Percentiles rank a stretch among this genome's conserved stretches.
phyloP scores from a whole-genome alignment of 345 rosid genomes.

The Moricandia arvensis region DNA sequence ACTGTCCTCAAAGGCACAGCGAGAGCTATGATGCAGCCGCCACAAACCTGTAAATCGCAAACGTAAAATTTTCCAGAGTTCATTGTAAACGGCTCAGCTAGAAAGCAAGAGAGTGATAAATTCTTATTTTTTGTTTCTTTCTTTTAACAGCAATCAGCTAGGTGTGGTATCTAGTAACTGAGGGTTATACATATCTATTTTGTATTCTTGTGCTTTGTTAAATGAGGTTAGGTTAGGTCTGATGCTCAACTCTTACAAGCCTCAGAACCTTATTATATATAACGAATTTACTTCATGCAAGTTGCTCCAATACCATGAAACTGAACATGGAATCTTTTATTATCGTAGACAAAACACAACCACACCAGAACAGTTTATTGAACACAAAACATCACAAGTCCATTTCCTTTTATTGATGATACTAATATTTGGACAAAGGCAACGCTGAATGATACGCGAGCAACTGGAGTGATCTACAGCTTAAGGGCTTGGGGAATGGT shows the following conservation, averaged over 20 bases:
- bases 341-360: not conserved
- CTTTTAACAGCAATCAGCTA: not conserved
- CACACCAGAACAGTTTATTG: constrained; percentile 5
- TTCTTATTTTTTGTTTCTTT: not conserved
- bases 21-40: constrained; percentile 1
- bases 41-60: constrained; percentile 41
- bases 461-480: constrained; percentile 30
- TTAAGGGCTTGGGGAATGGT: constrained; percentile 75
- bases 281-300: no score
- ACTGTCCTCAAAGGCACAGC: constrained; percentile 3
- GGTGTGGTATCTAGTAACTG: not conserved
- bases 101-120: constrained; percentile 27
- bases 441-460: not conserved
- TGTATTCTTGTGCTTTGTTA: not conserved
- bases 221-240: not conserved
- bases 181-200: not conserved
- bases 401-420: constrained; percentile 21
- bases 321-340: not conserved
- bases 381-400: constrained; percentile 21
- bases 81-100: constrained; percentile 25
- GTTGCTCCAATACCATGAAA: not conserved
- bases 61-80: not conserved
- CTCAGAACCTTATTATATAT: no score
- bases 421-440: constrained; percentile 22
- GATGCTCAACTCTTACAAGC: not conserved